A percentile compares a stretch with the other conserved stretches of the same genome.
Conservation (phyloP, 371 early-diverging fungal species). For the Blakeslea trispora region DNA sequence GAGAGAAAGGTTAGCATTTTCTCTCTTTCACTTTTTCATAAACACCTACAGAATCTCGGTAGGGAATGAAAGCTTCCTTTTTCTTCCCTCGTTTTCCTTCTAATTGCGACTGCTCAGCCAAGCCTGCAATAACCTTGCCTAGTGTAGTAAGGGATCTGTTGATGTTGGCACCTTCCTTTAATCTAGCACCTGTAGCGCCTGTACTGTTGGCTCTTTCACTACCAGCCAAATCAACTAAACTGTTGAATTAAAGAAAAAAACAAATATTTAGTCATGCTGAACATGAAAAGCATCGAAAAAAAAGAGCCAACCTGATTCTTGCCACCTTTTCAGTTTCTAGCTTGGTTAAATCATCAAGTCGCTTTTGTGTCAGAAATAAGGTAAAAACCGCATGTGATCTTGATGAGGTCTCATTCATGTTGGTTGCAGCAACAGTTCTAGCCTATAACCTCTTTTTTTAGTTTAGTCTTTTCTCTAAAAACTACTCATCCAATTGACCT, state of each 20-base stretch:
- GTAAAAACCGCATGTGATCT: conserved; percentile 97
- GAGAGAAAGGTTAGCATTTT: too few species aligned
- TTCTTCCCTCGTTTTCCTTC: conserved; percentile 50
- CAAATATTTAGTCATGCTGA: too few species aligned
- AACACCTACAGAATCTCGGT: conserved; percentile 78
- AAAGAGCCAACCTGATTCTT: conserved; percentile 70
- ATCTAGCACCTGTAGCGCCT: conserved; percentile 92
- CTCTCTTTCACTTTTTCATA: background rate
- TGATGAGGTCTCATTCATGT: conserved; percentile 95
- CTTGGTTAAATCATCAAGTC: conserved; percentile 62
- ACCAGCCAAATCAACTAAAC: conserved; percentile 91
- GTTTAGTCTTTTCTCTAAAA: background rate
- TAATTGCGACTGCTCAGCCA: conserved; percentile 75
- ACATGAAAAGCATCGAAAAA: too few species aligned
- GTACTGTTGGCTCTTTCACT: conserved; percentile 97
- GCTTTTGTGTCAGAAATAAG: conserved; percentile 73
- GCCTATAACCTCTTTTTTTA: conserved; percentile 37
- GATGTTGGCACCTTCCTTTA: conserved; percentile 99
- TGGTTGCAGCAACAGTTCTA: conserved; percentile 92
- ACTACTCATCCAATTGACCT: conserved; percentile 37
- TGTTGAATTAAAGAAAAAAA: conserved; percentile 25
- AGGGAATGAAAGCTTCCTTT: conserved; percentile 75
- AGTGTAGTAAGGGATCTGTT: conserved; percentile 94
- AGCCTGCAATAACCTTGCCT: conserved; percentile 96
- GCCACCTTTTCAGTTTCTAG: conserved; percentile 78